Base-by-base conservation (phyloP, 2,329 filamentous ascomycete species). In the Mollisiaceae sp. region DNA sequence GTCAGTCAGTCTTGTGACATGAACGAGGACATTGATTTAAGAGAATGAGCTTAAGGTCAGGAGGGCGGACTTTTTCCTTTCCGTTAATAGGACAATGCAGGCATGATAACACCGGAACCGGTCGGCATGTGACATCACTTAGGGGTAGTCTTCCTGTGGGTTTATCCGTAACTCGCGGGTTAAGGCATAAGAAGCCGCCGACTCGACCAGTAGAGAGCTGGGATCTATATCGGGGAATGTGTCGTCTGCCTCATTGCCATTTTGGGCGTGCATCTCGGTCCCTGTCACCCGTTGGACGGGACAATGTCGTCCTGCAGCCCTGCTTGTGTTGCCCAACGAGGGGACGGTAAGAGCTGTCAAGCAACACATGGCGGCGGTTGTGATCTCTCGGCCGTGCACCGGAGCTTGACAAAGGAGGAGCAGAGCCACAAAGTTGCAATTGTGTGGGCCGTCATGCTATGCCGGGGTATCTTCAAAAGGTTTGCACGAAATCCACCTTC, bases 391-490 rank as follows among this genome's bases (percentile, higher is more conserved):
- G 50, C 24, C 22, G 12, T 27, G 50, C 27, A 54, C 32, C 50
- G 50, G 50, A 54, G 50, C 50, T 4, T 6, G 22, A 20, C 20
- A 12, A 54, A 32, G 18, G 18, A 14, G 20, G 15, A 1, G 18
- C 45, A 50, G 4, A 50, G 45, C 14, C 15, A 18, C 50, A 54
- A 54, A 52, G 47, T 20, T 52, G 11, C 22, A 9, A 52, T 32
- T 50, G 15, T 24, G 22, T 18, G 27, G 27, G 11, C 15, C 50
- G 14, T 18, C 5, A 35, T 54, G 50, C 50, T 54, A 35, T 54
- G 50, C 27, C 27, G 27, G 27, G 72, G 71, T 73, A 72, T 72
- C 71, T 67, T 60, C 56, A 27, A 24, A 27, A 57, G 55, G 43
- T 60, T 22, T 5, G 58, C 45, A 54, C 35, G 43, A 63, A 54